Evolutionary conservation across 192 early-diverging fungal species (phyloP), one percentile per base, ranked within the genome.

Genomic region (Linnemannia zychae): DNA sequence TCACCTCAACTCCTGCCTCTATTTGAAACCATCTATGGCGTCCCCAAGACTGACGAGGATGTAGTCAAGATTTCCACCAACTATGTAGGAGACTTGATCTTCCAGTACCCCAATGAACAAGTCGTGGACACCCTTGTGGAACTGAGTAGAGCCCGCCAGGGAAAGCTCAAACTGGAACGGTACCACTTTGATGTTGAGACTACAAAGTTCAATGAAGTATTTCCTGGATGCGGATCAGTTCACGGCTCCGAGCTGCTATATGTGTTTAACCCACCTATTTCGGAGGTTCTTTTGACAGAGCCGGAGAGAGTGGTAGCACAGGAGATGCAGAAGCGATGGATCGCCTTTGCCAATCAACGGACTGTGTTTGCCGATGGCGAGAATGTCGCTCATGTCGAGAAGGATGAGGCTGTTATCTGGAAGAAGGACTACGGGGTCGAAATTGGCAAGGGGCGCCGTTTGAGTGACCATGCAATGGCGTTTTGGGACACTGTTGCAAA

Each of bases 241-340:
- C 81, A 84, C 57, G 81, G 65, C 17, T 52, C 65, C 6, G 81
- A 84, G 15, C 40, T 84, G 22, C 52, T 72, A 0, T 69, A 74
- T 33, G 22, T 84, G 7, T 84, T 84, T 63, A 67, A 38, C 5
- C 63, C 81, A 33, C 81, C 76, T 9, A 18, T 48, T 18, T 6
- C 60, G 1, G 71, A 68, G 4, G 67, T 52, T 15, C 0, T 69
- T 33, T 40, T 84, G 65, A 50, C 38, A 3, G 17, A 36, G 17
- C 3, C 31, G 31, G 81, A 84, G 28, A 12, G 74, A 50, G 31
- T 18, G 2, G 50, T 84, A 9, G 66, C 71, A 36, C 40, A 67
- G 37, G 76, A 84, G 33, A 78, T 79, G 77, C 82, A 79, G 7
- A 65, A 65, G 44, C 44, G 78, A 5, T 79, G 82, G 82, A 70